Percentiles rank a stretch among this genome's conserved stretches.
Evolutionary conservation across 805 yeast species (phyloP).

Genomic region (Zygosaccharomyces bailii): DNA sequence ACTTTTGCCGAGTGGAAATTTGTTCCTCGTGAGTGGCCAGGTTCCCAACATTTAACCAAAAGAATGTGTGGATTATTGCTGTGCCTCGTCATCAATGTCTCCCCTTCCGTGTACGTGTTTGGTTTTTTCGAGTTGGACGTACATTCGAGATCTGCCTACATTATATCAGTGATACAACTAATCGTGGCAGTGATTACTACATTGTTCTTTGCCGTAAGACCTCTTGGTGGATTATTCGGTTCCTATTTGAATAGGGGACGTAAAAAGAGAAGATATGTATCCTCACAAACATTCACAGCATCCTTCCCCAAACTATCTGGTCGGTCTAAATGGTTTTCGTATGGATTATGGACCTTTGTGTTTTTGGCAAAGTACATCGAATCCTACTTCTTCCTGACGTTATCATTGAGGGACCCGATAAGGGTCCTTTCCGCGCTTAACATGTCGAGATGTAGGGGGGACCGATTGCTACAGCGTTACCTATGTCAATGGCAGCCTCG

Average conservation of each 20-base stretch:
- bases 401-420: conserved; percentile 70
- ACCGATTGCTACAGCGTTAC: conserved; percentile 47
- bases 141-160: conserved; percentile 35
- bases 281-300: conserved; percentile 58
- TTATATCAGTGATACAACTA: conserved; percentile 54
- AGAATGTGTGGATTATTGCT: conserved; percentile 44
- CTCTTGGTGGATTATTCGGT: conserved; percentile 55
- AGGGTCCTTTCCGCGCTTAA: conserved; percentile 60
- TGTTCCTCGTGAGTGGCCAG: conserved; percentile 72
- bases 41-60: conserved; percentile 55
- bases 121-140: conserved; percentile 32
- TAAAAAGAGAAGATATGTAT: conserved; percentile 42
- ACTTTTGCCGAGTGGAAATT: conserved; percentile 54
- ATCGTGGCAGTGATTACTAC: conserved; percentile 52
- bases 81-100: conserved; percentile 43
- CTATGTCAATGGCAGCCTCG: conserved; percentile 57
- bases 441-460: conserved; percentile 59
- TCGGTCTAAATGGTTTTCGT: conserved; percentile 56
- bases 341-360: conserved; percentile 65
- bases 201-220: conserved; percentile 56
- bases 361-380: conserved; percentile 67
- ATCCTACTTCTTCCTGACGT: conserved; percentile 72
- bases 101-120: conserved; percentile 56
- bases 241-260: conserved; percentile 36
- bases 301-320: conserved; percentile 53